Conservation (phyloP, 345 rosid genomes). For the Adansonia digitata region DNA sequence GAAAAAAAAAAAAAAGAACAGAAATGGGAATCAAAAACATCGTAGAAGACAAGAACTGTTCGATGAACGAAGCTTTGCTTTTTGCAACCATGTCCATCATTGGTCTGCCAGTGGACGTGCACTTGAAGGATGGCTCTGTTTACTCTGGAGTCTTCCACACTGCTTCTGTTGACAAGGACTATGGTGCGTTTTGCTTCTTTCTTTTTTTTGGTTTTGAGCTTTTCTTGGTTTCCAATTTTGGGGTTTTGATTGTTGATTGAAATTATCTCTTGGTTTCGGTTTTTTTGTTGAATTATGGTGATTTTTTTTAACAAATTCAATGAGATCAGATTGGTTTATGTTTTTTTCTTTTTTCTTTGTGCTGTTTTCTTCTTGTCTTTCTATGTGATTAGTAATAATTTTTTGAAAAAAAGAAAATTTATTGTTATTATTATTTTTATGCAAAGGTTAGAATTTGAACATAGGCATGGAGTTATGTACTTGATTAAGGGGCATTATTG, state of each 20-base stretch:
- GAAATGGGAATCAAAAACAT: conserved; percentile 47
- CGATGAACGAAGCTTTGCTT: conserved; percentile 50
- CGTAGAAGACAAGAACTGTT: conserved; percentile 27
- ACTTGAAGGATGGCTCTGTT: conserved; percentile 74
- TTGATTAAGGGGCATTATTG: background rate
- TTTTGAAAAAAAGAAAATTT: background rate
- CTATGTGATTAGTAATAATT: background rate
- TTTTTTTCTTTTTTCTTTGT: too few relatives aligned
- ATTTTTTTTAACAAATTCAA: background rate
- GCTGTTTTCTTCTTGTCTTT: background rate
- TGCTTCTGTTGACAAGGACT: conserved; percentile 62
- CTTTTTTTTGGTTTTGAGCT: background rate
- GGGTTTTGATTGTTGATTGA: conserved; percentile 11
- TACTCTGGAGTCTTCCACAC: conserved; percentile 76
- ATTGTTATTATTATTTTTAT: background rate
- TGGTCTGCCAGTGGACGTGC: conserved; percentile 77
- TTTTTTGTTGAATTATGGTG: background rate
- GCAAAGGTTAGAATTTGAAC: background rate
- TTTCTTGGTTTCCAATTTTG: background rate
- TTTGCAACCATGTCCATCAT: conserved; percentile 65
- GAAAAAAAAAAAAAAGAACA: background rate
- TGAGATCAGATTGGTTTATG: background rate
- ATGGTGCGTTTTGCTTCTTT: conserved; percentile 30
- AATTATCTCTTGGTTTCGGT: conserved; percentile 18
- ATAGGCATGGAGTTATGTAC: background rate